Conservation (phyloP, 1,284 basidiomycete species). For the Prillingera fragicola region DNA sequence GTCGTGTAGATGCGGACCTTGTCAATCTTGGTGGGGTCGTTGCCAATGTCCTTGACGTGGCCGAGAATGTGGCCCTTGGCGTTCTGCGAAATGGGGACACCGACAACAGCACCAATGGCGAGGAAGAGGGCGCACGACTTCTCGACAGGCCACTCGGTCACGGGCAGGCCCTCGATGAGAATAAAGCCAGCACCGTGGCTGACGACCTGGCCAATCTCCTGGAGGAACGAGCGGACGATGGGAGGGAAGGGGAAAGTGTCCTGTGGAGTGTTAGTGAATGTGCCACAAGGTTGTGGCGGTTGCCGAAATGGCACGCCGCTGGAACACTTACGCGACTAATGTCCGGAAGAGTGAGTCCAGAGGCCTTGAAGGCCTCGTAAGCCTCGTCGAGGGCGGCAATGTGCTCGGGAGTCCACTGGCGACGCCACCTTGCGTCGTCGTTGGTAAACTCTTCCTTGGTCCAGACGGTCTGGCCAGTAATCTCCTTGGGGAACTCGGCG, state of each 20-base stretch:
- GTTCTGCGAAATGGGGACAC: conserved; percentile 45
- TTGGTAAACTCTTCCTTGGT: conserved; percentile 24
- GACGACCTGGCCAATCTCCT: conserved; percentile 24
- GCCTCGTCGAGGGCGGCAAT: conserved; percentile 25
- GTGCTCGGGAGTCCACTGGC: conserved; percentile 26
- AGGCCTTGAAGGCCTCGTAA: conserved; percentile 24
- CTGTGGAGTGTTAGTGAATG: conserved; percentile 2
- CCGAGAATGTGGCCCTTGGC: conserved; percentile 49
- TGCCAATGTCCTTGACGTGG: conserved; percentile 49
- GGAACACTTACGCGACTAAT: conserved; percentile 25
- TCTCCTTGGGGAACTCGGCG: conserved; percentile 38
- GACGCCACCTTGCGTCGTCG: conserved; percentile 28
- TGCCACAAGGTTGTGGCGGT: neutral
- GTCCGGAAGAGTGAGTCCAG: conserved; percentile 22
- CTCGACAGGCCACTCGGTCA: conserved; percentile 40
- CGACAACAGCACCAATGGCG: conserved; percentile 45
- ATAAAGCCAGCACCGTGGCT: conserved; percentile 45
- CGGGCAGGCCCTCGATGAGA: conserved; percentile 49
- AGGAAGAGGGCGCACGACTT: conserved; percentile 47
- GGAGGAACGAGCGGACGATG: conserved; percentile 20
- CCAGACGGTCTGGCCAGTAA: conserved; percentile 42
- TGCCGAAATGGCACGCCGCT: neutral
- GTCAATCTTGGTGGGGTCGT: conserved; percentile 49
- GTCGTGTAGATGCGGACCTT: conserved; percentile 50
- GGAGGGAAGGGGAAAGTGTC: conserved; percentile 28